These are phyloP conservation scores for Aspergillus novoparasiticus DNA, from an alignment of 2,329 filamentous ascomycete genomes.

Conservation along the genomic window DNA sequence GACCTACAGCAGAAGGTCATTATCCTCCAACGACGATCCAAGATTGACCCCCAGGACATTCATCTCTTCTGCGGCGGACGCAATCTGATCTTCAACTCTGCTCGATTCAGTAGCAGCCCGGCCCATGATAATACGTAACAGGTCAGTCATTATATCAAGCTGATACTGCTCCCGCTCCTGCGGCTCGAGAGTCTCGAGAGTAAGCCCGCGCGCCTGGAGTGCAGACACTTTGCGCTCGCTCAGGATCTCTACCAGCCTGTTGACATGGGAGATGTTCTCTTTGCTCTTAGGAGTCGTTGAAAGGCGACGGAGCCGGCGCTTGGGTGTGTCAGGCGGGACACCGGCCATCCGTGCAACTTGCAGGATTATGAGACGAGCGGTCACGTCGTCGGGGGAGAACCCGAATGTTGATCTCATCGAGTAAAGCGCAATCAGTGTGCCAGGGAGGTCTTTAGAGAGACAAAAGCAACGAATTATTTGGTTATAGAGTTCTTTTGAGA, in stretches of 20 bases:
- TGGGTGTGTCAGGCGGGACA: slow-evolving; percentile 35
- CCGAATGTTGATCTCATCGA: slow-evolving; percentile 48
- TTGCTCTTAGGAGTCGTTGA: slow-evolving; percentile 45
- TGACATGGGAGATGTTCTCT: slow-evolving; percentile 48
- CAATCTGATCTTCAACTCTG: slow-evolving; percentile 38
- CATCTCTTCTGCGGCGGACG: slow-evolving; percentile 42
- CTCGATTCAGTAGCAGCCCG: slow-evolving; percentile 31
- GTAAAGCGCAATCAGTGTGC: slow-evolving; percentile 53
- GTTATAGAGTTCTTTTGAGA: slow-evolving; percentile 55
- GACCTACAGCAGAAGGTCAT: slow-evolving; percentile 26
- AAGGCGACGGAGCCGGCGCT: slow-evolving; percentile 44
- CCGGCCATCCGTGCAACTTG: slow-evolving; percentile 51
- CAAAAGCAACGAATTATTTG: slow-evolving; percentile 56
- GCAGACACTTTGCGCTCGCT: slow-evolving; percentile 39
- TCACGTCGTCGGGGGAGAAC: slow-evolving; percentile 50
- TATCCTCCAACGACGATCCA: slow-evolving; percentile 31
- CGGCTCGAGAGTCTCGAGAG: slow-evolving; percentile 38
- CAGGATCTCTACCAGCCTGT: slow-evolving; percentile 48
- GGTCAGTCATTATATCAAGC: slow-evolving; percentile 45
- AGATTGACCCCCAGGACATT: slow-evolving; percentile 34
- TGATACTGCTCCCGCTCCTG: slow-evolving; percentile 43
- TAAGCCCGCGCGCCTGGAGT: slow-evolving; percentile 35
- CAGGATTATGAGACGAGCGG: slow-evolving; percentile 51
- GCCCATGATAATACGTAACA: slow-evolving; percentile 45
- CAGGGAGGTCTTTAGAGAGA: slow-evolving; percentile 51